Percentiles rank a stretch among this genome's conserved stretches.
These are phyloP conservation scores for Dendrobium nobile DNA, from an alignment of 106 monocot genomes.

Conservation along the genomic window DNA sequence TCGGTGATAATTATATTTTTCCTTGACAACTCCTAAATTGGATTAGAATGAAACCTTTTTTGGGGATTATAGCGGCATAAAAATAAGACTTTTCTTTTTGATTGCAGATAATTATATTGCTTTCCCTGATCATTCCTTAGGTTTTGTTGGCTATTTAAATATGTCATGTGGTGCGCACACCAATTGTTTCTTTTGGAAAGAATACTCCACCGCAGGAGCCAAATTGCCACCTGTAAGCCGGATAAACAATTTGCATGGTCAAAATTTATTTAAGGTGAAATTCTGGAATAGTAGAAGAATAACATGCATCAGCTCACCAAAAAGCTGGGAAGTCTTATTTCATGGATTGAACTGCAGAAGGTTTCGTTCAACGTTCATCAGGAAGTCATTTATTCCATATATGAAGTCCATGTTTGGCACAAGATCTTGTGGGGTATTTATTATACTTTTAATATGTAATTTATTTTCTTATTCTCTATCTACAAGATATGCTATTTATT, in stretches of 20 bases:
- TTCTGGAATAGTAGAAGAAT: constrained; percentile 7
- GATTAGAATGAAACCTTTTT: background rate
- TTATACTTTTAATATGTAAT: background rate
- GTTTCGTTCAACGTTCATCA: background rate
- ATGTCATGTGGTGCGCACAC: constrained; percentile 20
- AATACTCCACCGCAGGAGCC: background rate
- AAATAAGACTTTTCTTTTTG: background rate
- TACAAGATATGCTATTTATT: background rate
- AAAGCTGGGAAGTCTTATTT: constrained; percentile 17
- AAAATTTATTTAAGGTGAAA: no score
- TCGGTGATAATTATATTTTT: no score
- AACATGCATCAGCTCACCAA: constrained; percentile 15
- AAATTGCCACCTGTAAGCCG: constrained; percentile 6
- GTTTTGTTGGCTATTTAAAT: constrained; percentile 1
- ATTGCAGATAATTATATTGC: background rate
- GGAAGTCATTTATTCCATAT: constrained; percentile 6
- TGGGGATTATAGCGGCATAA: no score
- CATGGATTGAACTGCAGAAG: constrained; percentile 11
- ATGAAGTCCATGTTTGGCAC: background rate
- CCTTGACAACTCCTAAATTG: background rate
- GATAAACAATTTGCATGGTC: background rate
- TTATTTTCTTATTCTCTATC: background rate
- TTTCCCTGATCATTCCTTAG: background rate
- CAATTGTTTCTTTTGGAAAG: constrained; percentile 12
- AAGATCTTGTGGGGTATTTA: constrained; percentile 17